Percentiles rank a stretch among this genome's conserved stretches.
These are phyloP conservation scores for Geoglossum cookeanum DNA, from an alignment of 2,329 filamentous ascomycete species.

Conservation along the genomic window DNA sequence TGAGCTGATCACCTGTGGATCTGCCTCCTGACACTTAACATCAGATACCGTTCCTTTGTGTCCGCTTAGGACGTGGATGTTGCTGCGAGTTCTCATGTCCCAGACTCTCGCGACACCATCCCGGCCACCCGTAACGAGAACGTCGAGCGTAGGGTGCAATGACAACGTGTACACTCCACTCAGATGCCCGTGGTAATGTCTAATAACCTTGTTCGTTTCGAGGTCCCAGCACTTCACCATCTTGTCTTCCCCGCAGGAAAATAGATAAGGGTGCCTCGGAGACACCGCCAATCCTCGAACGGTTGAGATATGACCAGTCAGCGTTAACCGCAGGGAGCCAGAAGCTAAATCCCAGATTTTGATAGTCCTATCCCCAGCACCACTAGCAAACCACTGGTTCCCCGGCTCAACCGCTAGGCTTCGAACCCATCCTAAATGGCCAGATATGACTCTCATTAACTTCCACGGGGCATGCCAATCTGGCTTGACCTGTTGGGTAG, in stretches of 20 bases:
- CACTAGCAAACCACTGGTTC: conserved; percentile 95
- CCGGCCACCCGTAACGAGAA: conserved; percentile 82
- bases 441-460: conserved; percentile 90
- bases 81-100: conserved; percentile 95
- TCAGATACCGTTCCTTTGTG: conserved; percentile 83
- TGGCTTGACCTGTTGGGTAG: conserved; percentile 51
- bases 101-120: conserved; percentile 91
- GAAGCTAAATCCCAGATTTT: conserved; percentile 97
- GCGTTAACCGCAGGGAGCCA: conserved; percentile 62
- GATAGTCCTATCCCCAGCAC: conserved; percentile 87
- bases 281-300: conserved; percentile 85
- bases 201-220: conserved; percentile 98
- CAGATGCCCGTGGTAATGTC: conserved; percentile 92
- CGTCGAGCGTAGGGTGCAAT: conserved; percentile 86
- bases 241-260: conserved; percentile 96
- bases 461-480: conserved; percentile 99
- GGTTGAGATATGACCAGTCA: conserved; percentile 88
- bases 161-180: conserved; percentile 87
- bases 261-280: conserved; percentile 85
- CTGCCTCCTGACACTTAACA: conserved; percentile 83
- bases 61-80: conserved; percentile 80
- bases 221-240: conserved; percentile 99
- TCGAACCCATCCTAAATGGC: conserved; percentile 89
- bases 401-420: conserved; percentile 79
- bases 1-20: conserved; percentile 86